These are phyloP conservation scores for Heterococcus sp. DNA, from an alignment of 108 stramenopile species.

Conservation along the genomic window DNA sequence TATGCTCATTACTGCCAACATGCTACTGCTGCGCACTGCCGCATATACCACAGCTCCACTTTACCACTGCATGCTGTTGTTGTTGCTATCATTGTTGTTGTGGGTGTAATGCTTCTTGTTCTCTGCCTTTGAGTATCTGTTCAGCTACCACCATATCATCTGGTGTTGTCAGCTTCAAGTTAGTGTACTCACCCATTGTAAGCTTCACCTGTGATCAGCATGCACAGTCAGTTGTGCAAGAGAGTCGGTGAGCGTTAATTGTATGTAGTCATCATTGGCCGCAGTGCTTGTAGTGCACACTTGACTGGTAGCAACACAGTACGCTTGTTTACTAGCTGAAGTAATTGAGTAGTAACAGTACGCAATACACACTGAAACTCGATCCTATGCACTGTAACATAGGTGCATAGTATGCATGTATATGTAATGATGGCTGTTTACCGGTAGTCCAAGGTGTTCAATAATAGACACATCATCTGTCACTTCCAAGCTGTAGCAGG, in stretches of 20 bases:
- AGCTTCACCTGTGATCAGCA: conserved; percentile 61
- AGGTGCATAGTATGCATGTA: too few relatives aligned
- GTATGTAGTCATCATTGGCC: not conserved
- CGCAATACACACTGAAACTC: not conserved
- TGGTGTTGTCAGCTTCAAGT: conserved; percentile 91
- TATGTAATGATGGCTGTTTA: too few relatives aligned
- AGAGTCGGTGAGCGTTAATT: not conserved
- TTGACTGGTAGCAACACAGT: not conserved
- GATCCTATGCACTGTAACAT: too few relatives aligned
- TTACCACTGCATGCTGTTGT: too few relatives aligned
- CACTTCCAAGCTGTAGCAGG: conserved; percentile 65
- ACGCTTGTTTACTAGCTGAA: not conserved
- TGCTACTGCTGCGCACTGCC: too few relatives aligned
- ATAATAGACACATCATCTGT: conserved; percentile 92
- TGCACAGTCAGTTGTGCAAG: not conserved
- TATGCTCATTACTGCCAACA: too few relatives aligned
- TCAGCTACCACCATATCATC: conserved; percentile 87
- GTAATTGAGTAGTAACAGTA: not conserved
- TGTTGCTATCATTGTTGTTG: too few relatives aligned
- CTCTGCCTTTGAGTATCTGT: conserved; percentile 71
- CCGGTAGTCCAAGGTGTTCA: conserved; percentile 82
- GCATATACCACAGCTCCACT: too few relatives aligned
- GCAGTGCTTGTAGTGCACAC: not conserved
- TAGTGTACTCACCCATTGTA: conserved; percentile 88
- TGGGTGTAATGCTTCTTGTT: too few relatives aligned